A percentile compares a stretch with the other conserved stretches of the same genome.
phyloP scores from a whole-genome alignment of 2,329 filamentous ascomycete species.

The Pseudohalonectria lignicola region DNA sequence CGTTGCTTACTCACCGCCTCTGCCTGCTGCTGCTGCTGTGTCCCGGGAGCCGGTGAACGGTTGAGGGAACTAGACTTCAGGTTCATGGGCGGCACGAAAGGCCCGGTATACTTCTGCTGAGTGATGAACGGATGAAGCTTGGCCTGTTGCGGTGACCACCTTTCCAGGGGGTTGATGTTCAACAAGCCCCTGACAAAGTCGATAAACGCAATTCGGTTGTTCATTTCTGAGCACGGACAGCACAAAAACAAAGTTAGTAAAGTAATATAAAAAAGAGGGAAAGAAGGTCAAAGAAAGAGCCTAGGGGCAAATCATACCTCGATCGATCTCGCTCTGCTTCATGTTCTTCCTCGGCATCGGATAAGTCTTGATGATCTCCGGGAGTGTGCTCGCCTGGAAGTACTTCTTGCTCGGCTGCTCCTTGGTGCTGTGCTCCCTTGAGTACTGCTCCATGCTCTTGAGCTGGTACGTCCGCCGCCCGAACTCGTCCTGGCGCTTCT shows the following conservation, averaged over 20 bases:
- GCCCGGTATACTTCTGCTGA: conserved; percentile 91
- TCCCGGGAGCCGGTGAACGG: conserved; percentile 81
- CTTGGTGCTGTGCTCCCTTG: conserved; percentile 87
- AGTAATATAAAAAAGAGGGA: neutral
- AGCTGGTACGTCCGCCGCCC: conserved; percentile 82
- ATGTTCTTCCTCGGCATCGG: conserved; percentile 99
- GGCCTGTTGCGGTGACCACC: conserved; percentile 96
- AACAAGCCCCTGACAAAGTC: conserved; percentile 92
- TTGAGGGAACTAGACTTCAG: conserved; percentile 77
- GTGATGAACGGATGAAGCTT: conserved; percentile 98
- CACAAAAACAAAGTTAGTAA: neutral
- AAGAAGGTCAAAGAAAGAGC: neutral
- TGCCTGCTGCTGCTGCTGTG: conserved; percentile 91
- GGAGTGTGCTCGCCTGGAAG: conserved; percentile 86
- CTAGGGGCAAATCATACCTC: conserved; percentile 51
- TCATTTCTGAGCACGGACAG: conserved; percentile 63
- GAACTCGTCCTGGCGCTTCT: conserved; percentile 85
- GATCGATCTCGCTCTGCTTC: conserved; percentile 92
- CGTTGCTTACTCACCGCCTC: conserved; percentile 90
- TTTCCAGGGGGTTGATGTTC: conserved; percentile 88
- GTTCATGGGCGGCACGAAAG: conserved; percentile 96
- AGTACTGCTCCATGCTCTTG: conserved; percentile 97
- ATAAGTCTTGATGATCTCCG: conserved; percentile 96
- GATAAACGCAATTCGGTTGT: conserved; percentile 93
- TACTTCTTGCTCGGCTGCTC: conserved; percentile 99